These are phyloP conservation scores for Leucocoprinus sp. DNA, from an alignment of 768 basidiomycete species.

Conservation along the genomic window DNA sequence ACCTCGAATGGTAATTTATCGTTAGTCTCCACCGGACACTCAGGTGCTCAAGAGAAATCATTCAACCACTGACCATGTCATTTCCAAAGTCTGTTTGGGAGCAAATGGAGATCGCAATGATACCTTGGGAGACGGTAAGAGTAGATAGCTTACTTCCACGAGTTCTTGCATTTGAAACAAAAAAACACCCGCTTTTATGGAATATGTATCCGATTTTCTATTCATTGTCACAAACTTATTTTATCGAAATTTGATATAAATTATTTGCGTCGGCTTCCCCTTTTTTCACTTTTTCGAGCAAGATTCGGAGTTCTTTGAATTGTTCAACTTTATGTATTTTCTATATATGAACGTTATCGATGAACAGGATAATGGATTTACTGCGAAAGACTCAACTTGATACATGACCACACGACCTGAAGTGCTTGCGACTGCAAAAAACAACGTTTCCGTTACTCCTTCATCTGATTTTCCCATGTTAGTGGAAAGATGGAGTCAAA, in stretches of 20 bases:
- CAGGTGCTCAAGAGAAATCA: too few relatives aligned
- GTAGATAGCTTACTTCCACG: too few relatives aligned
- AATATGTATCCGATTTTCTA: too few relatives aligned
- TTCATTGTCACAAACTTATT: too few relatives aligned
- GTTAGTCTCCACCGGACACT: too few relatives aligned
- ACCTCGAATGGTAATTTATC: too few relatives aligned
- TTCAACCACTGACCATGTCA: too few relatives aligned
- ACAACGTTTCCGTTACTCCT: conserved; percentile 42
- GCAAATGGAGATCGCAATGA: too few relatives aligned
- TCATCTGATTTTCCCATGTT: not conserved
- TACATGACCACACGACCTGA: conserved; percentile 68
- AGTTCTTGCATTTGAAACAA: too few relatives aligned
- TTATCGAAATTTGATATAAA: conserved; percentile 8
- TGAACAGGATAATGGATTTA: not conserved
- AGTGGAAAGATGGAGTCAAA: not conserved
- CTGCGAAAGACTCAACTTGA: conserved; percentile 38
- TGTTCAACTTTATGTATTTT: conserved; percentile 35
- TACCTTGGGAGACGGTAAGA: too few relatives aligned
- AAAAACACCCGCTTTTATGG: too few relatives aligned
- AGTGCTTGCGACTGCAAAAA: conserved; percentile 72
- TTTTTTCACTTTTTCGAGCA: conserved; percentile 22
- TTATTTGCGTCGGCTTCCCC: conserved; percentile 13
- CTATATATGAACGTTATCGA: conserved; percentile 21
- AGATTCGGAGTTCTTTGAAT: conserved; percentile 26
- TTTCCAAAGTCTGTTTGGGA: too few relatives aligned